Percentiles rank a stretch among this genome's conserved stretches.
Evolutionary conservation across 2,329 filamentous ascomycete genomes (phyloP).

Genomic region (Fusarium agapanthi): DNA sequence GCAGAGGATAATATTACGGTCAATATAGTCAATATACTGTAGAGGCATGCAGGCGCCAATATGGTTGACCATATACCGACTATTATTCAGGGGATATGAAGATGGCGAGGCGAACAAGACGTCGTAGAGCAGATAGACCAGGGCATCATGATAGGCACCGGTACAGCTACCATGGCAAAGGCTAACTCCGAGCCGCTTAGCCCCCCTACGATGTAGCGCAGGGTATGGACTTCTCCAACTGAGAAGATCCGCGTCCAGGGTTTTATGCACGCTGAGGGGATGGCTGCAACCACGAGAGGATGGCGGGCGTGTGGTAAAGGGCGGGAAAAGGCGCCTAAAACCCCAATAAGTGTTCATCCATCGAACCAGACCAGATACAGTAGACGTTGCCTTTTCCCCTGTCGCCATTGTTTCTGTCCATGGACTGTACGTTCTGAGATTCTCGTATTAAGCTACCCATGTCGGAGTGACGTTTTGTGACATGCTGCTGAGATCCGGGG

Average conservation of each 20-base stretch:
- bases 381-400: conserved; percentile 15
- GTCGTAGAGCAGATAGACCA: background rate
- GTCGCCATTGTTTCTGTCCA: background rate
- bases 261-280: conserved; percentile 28
- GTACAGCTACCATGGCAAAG: background rate
- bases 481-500: conserved; percentile 24
- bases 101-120: conserved; percentile 3
- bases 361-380: background rate
- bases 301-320: conserved; percentile 19
- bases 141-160: background rate
- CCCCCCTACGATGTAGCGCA: conserved; percentile 36
- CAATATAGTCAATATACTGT: background rate
- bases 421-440: background rate
- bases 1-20: background rate
- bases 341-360: background rate
- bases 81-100: background rate
- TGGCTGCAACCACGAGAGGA: conserved; percentile 23
- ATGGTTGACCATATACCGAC: background rate
- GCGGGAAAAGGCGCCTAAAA: conserved; percentile 16
- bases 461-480: conserved; percentile 19
- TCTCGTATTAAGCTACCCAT: conserved; percentile 23
- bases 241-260: conserved; percentile 39
- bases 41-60: conserved; percentile 2
- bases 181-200: conserved; percentile 7
- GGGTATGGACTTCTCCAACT: conserved; percentile 24